Evolutionary conservation across 2,329 filamentous ascomycete species (phyloP), one percentile per base, ranked within the genome.

Genomic region (Colletotrichum simmondsii): DNA sequence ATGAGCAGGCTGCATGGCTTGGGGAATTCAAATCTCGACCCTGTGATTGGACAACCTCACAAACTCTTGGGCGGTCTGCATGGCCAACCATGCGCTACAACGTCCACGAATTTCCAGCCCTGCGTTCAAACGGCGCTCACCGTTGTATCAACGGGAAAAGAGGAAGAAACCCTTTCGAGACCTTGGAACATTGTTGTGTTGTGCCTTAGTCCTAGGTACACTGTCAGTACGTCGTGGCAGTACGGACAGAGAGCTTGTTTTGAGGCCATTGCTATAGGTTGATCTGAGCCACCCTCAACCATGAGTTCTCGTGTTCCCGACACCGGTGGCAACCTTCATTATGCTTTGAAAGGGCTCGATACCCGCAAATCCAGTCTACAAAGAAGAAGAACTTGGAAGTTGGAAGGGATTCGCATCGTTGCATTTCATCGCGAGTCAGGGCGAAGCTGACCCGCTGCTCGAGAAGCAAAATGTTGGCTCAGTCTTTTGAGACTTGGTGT

Each of bases 1-100:
- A 61, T 56, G 30, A 56, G 49, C n/a, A 72, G 65, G 14, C 53
- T 42, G 24, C 42, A 19, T 46, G 63, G 16, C 59, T 32, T 37
- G 24, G 16, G 52, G 46, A 30, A 60, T 58, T 72, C 26, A 64
- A 72, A 70, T 57, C 6, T 28, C 12, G 24, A 3, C 3, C n/a
- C 19, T 49, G 54, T 72, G 70, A 70, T 70, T 72, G 70, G 70
- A 26, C 14, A 26, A 11, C 19, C 22, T 65, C 2, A 7, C 26
- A 49, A 28, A 35, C 52, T 70, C 30, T 58, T 28, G 32, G 59
- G 59, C 58, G 30, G 65, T 69, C 69, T 68, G 53, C 58, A 72
- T 59, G 54, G 58, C 57, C 58, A 42, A 35, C 7, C 65, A 28
- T n/a, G 61, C 60, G 28, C 37, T 46, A 42, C 67, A 46, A 46